A percentile compares a stretch with the other conserved stretches of the same genome.
Conservation (phyloP, 179 eudicot species). For the Camellia oleifera region DNA sequence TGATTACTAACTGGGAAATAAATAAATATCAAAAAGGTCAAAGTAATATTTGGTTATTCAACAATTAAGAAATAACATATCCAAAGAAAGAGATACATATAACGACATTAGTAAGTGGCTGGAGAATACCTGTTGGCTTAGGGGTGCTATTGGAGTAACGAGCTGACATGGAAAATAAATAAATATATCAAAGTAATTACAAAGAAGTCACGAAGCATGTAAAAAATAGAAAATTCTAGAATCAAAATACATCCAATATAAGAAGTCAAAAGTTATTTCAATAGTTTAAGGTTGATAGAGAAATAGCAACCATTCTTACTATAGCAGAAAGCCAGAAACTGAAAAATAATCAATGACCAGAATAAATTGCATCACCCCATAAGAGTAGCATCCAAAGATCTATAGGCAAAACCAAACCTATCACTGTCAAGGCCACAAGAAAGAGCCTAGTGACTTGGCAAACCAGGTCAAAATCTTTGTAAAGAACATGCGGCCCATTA, state of each 20-base stretch:
- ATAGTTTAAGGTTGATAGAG: background rate
- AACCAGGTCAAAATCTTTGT: no score
- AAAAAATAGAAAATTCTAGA: background rate
- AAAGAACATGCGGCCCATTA: no score
- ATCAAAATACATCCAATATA: background rate
- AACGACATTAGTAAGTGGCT: background rate
- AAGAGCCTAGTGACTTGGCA: background rate
- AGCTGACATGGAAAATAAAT: slow-evolving; percentile 47
- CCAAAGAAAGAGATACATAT: background rate
- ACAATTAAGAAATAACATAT: background rate
- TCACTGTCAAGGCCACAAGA: no score
- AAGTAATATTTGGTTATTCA: background rate
- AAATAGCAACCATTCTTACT: background rate
- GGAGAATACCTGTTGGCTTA: slow-evolving; percentile 90
- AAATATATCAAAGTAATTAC: background rate
- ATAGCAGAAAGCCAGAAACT: background rate
- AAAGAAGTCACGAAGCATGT: background rate
- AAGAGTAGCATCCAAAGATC: background rate
- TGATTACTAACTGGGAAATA: no score
- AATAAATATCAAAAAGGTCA: no score
- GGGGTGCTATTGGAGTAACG: slow-evolving; percentile 94
- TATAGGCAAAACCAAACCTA: no score
- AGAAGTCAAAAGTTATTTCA: background rate
- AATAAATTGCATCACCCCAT: background rate
- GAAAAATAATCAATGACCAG: background rate